Base-by-base conservation (phyloP, 1,284 basidiomycete genomes). In the Ceratobasidium sp. region DNA sequence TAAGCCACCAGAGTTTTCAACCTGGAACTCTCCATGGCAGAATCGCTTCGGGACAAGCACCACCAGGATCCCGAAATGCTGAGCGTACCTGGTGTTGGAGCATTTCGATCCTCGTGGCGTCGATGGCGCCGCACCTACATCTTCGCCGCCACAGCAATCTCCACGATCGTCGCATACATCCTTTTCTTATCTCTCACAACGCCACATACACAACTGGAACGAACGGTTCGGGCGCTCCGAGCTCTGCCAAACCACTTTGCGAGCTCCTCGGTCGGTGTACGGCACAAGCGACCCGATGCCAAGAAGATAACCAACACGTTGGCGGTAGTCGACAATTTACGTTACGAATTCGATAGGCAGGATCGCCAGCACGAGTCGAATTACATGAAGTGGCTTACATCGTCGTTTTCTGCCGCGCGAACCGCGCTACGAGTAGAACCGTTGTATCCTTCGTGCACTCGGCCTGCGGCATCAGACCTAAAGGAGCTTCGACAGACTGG, bases 291-390 rank as follows among this genome's bases (percentile, higher is more conserved):
- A 16, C 36, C 8, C 5, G 39, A 57, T 23, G 52, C 16, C n/a
- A 12, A 57, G n/a, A 21, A 12, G 1, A 57, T 69, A 18, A 23
- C 23, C 34, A 52, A 69, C 9, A 69, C 65, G 23, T 12, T 69
- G 8, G 41, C 52, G 14, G 39, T 28, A 1, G 50, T 69, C 28
- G 53, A 69, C 23, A 18, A 26, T 30, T 28, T 69, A 14, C 65
- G 65, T 1, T 18, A 39, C 39, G 65, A 69, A 46, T 69, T 69
- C 30, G 46, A 69, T 28, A 50, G 52, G 18, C 65, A 69, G n/a
- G 23, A 55, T 23, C 65, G 34, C 16, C 43, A 65, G 21, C 28
- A 32, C 6, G 50, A 57, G 52, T 21, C 21, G n/a, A 50, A 39
- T 6, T 69, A 34, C 16, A 12, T 41, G 32, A 26, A 55, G 8